These are phyloP conservation scores for Eucalyptus paniculata DNA, from an alignment of 345 rosid species.

Conservation along the genomic window DNA sequence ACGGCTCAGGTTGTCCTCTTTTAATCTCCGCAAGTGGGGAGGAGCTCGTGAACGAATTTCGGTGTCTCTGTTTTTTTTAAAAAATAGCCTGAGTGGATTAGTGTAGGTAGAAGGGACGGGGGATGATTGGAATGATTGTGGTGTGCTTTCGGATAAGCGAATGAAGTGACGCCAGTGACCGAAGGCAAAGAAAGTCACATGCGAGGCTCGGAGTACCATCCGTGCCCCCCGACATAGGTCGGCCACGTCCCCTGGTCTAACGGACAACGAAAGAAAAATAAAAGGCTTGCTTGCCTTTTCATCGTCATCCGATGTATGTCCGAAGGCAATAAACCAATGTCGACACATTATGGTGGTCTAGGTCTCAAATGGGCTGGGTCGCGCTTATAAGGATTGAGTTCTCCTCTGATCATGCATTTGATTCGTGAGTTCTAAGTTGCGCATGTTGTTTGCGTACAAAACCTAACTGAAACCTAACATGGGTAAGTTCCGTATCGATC, in stretches of 20 bases:
- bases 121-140: not conserved
- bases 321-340: not conserved
- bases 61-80: not conserved
- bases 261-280: too few species aligned
- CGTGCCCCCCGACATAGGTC: too few species aligned
- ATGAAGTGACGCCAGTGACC: not conserved
- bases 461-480: not conserved
- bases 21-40: not conserved
- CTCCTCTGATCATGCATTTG: not conserved
- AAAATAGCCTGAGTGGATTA: not conserved
- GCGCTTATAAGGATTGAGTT: not conserved
- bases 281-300: not conserved
- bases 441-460: not conserved
- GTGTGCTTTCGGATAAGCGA: not conserved
- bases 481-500: not conserved
- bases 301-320: not conserved
- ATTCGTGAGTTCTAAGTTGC: not conserved
- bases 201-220: not conserved
- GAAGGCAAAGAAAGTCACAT: not conserved
- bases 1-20: not conserved
- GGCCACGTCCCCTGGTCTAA: too few species aligned
- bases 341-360: not conserved
- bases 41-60: not conserved
- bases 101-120: not conserved
- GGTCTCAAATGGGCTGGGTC: not conserved